Evolutionary conservation across 805 yeast species (phyloP).

Genomic region (Blastobotrys mokoenaii): DNA sequence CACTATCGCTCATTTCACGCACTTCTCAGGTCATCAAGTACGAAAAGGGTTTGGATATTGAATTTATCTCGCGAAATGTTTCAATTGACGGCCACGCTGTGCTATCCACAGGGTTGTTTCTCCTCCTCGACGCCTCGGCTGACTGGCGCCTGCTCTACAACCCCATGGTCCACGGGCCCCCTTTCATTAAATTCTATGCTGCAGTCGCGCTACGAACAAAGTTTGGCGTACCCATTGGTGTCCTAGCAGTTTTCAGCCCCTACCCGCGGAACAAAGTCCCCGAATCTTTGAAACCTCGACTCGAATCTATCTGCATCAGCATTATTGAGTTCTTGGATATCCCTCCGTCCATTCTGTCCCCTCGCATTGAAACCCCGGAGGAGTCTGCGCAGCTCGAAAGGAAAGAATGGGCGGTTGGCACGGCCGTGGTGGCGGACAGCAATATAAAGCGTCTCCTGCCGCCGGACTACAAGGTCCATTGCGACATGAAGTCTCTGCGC

Average conservation of each 20-base stretch:
- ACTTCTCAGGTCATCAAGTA: constrained; percentile 42
- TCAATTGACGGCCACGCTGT: constrained; percentile 66
- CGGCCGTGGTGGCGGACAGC: neutral
- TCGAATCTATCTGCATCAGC: constrained; percentile 11
- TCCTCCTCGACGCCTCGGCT: constrained; percentile 47
- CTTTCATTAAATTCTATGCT: constrained; percentile 52
- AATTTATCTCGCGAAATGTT: constrained; percentile 44
- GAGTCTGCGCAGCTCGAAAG: neutral
- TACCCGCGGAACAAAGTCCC: constrained; percentile 16
- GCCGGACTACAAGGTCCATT: constrained; percentile 1
- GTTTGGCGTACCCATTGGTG: constrained; percentile 44
- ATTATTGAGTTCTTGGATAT: constrained; percentile 12
- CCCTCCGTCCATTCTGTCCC: constrained; percentile 3
- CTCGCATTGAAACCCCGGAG: constrained; percentile 5
- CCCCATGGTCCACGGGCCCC: constrained; percentile 57
- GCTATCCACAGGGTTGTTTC: constrained; percentile 46
- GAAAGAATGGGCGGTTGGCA: neutral
- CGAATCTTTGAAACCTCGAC: constrained; percentile 8
- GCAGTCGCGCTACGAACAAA: constrained; percentile 47
- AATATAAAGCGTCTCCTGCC: constrained; percentile 1
- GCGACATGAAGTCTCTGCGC: constrained; percentile 8
- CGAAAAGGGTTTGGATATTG: constrained; percentile 39
- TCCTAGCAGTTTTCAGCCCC: constrained; percentile 48
- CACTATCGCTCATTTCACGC: constrained; percentile 50
- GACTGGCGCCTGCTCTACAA: constrained; percentile 65